phyloP scores from a whole-genome alignment of 192 early-diverging fungal genomes.

The Rhizophlyctis rosea region DNA sequence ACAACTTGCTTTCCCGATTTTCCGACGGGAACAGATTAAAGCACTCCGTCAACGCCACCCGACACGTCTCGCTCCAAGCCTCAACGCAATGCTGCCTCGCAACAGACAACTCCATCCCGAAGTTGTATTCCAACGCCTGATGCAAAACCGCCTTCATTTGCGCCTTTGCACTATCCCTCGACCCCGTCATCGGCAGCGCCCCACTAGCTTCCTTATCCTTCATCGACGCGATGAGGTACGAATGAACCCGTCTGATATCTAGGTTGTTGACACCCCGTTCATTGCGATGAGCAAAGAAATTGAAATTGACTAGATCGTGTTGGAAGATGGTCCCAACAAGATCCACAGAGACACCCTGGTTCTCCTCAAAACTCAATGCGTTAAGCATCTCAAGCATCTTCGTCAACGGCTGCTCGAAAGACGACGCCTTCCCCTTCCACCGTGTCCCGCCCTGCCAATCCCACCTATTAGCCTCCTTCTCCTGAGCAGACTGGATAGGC shows the following conservation, averaged over 20 bases:
- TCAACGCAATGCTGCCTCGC: conserved; percentile 67
- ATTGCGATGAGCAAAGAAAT: conserved; percentile 12
- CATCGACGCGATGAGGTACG: conserved; percentile 41
- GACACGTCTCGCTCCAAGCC: conserved; percentile 80
- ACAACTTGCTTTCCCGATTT: conserved; percentile 54
- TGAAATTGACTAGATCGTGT: background rate
- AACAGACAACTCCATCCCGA: conserved; percentile 62
- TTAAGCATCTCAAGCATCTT: conserved; percentile 73
- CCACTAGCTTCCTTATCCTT: conserved; percentile 5
- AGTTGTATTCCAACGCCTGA: conserved; percentile 70
- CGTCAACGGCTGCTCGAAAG: conserved; percentile 64
- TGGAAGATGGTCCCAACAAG: background rate
- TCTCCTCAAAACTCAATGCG: conserved; percentile 59
- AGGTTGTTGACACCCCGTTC: conserved; percentile 47
- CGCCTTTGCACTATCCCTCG: conserved; percentile 34
- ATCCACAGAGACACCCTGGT: background rate
- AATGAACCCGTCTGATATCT: conserved; percentile 68
- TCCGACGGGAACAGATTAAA: conserved; percentile 65
- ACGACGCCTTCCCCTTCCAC: conserved; percentile 5
- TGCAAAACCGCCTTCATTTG: conserved; percentile 61
- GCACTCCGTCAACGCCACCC: conserved; percentile 64
- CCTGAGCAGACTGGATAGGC: conserved; percentile 10
- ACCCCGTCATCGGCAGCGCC: conserved; percentile 4
- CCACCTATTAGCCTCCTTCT: conserved; percentile 7
- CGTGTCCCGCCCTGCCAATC: conserved; percentile 5